phyloP scores from a whole-genome alignment of 2,329 filamentous ascomycete genomes.

The Mycosphaerella arachidis region DNA sequence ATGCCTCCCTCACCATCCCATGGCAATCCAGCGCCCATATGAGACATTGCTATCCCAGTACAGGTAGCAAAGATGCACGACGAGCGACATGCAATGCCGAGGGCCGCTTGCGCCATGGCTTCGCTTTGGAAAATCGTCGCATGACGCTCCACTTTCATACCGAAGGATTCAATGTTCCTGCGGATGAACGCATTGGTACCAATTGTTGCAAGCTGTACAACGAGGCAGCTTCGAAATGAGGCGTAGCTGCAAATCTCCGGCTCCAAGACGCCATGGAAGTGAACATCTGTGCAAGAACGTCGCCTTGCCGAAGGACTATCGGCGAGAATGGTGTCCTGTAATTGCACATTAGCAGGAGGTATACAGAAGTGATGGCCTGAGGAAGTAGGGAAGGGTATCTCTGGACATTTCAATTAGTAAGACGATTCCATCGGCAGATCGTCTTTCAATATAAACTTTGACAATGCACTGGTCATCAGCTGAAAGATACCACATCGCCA shows the following conservation, averaged over 20 bases:
- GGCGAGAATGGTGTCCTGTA: background rate
- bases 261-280: background rate
- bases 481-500: background rate
- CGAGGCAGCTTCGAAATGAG: background rate
- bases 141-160: no score
- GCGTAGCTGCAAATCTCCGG: background rate
- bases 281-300: background rate
- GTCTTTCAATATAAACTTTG: background rate
- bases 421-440: background rate
- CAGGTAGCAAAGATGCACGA: no score
- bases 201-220: background rate
- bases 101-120: no score
- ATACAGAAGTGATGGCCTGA: background rate
- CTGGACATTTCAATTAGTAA: background rate
- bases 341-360: no score
- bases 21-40: background rate
- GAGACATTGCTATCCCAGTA: no score
- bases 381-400: background rate
- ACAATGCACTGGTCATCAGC: slow-evolving; percentile 2
- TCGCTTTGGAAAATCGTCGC: no score
- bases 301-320: background rate
- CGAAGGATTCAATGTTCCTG: no score
- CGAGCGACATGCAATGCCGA: no score
- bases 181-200: no score
- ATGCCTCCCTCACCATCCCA: background rate